Conservation (phyloP, 108 stramenopile species). For the Bacterosira constricta region DNA sequence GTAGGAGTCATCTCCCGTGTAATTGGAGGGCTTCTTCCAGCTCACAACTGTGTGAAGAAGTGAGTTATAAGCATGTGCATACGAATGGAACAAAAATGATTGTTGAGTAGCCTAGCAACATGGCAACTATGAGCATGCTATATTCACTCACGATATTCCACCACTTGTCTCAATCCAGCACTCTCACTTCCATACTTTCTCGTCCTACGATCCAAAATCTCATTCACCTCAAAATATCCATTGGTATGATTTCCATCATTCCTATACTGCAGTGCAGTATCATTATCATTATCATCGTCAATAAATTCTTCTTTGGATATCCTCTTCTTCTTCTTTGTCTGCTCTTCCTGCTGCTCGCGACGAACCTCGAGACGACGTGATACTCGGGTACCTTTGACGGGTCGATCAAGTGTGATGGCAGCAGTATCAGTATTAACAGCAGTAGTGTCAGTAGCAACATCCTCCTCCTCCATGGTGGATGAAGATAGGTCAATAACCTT, state of each 20-base stretch:
- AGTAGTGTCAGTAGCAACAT: neutral
- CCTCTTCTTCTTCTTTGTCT: neutral
- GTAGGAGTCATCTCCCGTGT: neutral
- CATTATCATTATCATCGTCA: too few species aligned
- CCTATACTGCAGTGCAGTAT: too few species aligned
- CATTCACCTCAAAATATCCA: slow-evolving; percentile 32
- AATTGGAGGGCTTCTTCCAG: slow-evolving; percentile 29
- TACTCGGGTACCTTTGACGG: neutral
- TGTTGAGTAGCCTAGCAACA: neutral
- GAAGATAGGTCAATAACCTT: too few species aligned
- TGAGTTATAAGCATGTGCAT: neutral
- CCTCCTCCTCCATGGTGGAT: too few species aligned
- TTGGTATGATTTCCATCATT: too few species aligned
- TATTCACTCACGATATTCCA: slow-evolving; percentile 28
- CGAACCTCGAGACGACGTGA: slow-evolving; percentile 1
- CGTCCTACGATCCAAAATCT: slow-evolving; percentile 27
- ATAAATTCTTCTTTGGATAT: too few species aligned
- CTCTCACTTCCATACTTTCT: slow-evolving; percentile 15
- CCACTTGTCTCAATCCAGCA: slow-evolving; percentile 4
- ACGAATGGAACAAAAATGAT: neutral
- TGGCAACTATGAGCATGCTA: neutral
- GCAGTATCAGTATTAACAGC: neutral
- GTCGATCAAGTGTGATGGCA: neutral
- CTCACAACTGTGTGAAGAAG: slow-evolving; percentile 5
- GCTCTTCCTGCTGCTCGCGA: neutral